Percentiles rank a stretch among this genome's conserved stretches.
Conservation (phyloP, 441 rosid species). For the Manihot esculenta region DNA sequence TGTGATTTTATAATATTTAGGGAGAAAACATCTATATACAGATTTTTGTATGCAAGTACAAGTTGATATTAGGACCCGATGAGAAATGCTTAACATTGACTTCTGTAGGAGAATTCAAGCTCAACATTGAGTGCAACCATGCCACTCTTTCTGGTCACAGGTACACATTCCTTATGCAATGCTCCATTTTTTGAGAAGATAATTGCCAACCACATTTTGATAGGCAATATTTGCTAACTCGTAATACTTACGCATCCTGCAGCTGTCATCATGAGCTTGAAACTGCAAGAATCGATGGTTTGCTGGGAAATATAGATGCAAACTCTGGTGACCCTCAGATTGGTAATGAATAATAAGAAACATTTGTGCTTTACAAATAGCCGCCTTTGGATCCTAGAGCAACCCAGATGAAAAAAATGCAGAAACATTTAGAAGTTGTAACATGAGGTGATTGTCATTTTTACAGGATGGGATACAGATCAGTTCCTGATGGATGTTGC, state of each 20-base stretch:
- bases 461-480: conserved; percentile 97
- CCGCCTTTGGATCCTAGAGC: no score
- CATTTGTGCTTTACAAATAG: neutral
- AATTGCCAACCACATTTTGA: neutral
- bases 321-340: conserved; percentile 97
- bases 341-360: conserved; percentile 40
- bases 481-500: conserved; percentile 83
- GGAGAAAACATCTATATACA: neutral
- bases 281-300: conserved; percentile 89
- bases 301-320: conserved; percentile 93
- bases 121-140: conserved; percentile 95
- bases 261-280: conserved; percentile 99
- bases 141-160: conserved; percentile 98
- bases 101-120: conserved; percentile 72
- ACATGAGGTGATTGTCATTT: neutral
- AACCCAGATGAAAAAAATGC: no score
- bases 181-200: neutral
- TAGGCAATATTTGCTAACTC: neutral
- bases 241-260: conserved; percentile 17
- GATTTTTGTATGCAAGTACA: no score
- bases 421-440: no score
- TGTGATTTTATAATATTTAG: neutral
- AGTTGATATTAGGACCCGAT: no score
- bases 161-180: conserved; percentile 28
- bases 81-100: neutral